Evolutionary conservation across 2,329 filamentous ascomycete species (phyloP).

Genomic region (Phaeoacremonium minimum): DNA sequence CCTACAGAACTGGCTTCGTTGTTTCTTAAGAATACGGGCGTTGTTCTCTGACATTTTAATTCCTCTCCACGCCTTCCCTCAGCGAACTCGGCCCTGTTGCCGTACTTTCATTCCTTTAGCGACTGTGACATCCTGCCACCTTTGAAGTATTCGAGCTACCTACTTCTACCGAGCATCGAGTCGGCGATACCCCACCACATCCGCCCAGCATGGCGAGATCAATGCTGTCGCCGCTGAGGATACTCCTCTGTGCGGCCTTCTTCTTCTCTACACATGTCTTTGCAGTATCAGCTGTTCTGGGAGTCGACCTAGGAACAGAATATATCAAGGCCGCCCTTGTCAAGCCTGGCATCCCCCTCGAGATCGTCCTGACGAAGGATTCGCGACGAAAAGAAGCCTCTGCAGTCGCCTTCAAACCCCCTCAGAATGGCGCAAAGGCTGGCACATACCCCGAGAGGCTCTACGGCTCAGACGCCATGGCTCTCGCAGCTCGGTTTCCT

Average conservation of each 20-base stretch:
- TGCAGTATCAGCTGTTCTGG: slow-evolving; percentile 71
- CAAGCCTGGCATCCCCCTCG: slow-evolving; percentile 93
- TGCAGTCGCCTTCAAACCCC: slow-evolving; percentile 89
- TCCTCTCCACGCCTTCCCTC: too few species aligned
- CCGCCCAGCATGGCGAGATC: slow-evolving; percentile 32
- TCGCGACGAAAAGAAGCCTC: slow-evolving; percentile 93
- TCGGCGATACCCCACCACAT: too few species aligned
- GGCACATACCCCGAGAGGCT: slow-evolving; percentile 78
- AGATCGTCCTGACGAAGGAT: slow-evolving; percentile 97
- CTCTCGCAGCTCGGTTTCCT: slow-evolving; percentile 81
- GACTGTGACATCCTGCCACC: too few species aligned
- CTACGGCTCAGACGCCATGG: slow-evolving; percentile 89
- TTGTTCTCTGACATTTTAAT: too few species aligned
- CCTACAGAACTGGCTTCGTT: too few species aligned
- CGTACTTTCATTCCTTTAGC: too few species aligned
- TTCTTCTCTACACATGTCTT: slow-evolving; percentile 44
- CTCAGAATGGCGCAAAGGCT: slow-evolving; percentile 56
- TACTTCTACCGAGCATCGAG: too few species aligned
- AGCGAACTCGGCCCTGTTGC: too few species aligned
- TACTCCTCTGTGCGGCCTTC: slow-evolving; percentile 32
- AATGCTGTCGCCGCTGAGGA: slow-evolving; percentile 26
- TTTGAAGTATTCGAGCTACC: too few species aligned
- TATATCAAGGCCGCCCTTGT: slow-evolving; percentile 96
- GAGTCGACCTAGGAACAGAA: slow-evolving; percentile 91
- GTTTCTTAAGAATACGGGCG: too few species aligned